These are phyloP conservation scores for Corymbia citriodora DNA, from an alignment of 441 rosid species.

Conservation along the genomic window DNA sequence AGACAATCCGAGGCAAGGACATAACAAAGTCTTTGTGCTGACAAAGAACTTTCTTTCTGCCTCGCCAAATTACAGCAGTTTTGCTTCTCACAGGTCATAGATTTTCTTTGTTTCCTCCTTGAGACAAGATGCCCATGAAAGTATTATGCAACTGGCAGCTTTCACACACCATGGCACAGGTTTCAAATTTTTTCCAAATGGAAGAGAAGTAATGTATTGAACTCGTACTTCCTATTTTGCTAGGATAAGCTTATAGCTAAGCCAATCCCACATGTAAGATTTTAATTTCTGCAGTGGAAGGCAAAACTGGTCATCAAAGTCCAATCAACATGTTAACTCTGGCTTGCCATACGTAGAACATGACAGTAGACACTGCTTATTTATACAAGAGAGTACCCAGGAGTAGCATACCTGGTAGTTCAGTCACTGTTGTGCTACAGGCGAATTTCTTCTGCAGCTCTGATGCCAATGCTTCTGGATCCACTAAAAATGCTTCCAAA, in stretches of 20 bases:
- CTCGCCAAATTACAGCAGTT: background rate
- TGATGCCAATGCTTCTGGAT: conserved; percentile 81
- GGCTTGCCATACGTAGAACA: background rate
- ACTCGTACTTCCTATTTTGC: background rate
- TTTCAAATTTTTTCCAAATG: background rate
- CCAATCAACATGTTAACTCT: background rate
- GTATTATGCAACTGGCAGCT: background rate
- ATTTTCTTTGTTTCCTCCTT: background rate
- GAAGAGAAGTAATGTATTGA: background rate
- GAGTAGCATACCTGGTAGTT: conserved; percentile 59
- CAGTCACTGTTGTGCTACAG: conserved; percentile 81
- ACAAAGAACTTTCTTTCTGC: background rate
- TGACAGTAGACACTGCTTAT: background rate
- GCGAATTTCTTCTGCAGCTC: conserved; percentile 98
- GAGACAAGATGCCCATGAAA: background rate
- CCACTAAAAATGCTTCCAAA: conserved; percentile 69
- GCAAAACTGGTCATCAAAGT: background rate
- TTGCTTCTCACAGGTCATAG: background rate
- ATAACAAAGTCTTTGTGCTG: background rate
- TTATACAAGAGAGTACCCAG: background rate
- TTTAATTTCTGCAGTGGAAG: background rate
- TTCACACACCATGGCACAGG: background rate
- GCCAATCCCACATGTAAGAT: background rate
- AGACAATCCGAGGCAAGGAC: background rate
- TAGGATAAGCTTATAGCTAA: background rate